Base-by-base conservation (phyloP, 306 rosid genomes). In the Comarum palustre region DNA sequence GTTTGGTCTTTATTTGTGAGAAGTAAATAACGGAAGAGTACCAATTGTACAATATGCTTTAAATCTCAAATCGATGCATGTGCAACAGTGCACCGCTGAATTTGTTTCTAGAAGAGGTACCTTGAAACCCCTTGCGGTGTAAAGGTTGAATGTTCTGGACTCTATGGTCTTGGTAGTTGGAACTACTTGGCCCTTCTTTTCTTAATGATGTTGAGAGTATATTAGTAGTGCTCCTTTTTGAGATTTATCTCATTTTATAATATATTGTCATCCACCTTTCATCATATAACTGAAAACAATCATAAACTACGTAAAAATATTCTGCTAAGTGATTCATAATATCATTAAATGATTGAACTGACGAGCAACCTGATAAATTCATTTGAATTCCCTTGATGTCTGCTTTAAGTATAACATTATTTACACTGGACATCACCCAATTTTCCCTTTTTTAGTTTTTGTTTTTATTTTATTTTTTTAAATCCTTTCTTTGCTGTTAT, bases 21-120 rank as follows among this genome's bases (percentile, higher is more conserved):
- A 69, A 69, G 14, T 19, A 12, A 57, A 60, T 41, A 57, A 55
- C 36, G 8, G 22, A 63, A 76, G 68, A 39, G 38, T 58, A 15
- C 52, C 75, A 54, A 74, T 69, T 50, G 34, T 6, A 74, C 46
- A 42, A 14, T 61, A 16, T 72, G 19, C 80, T 73, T 72, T 29
- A 57, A 47, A 60, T 32, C 9, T 75, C 43, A 12, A 12, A 24
- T 45, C 11, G 17, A 17, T 19, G 13, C 31, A 41, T 52, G 13
- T n/a, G 59, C 59, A 52, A 74, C 17, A n/a, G 47, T n/a, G 32
- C 34, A 69, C 34, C 62, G 34, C 62, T 68, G 71, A 24, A 7
- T 45, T 27, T 15, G 51, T 67, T 12, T 9, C n/a, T 11, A 22
- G 11, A n/a, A 17, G 22, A 6, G 41, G 42, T 60, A 59, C 29